Percentiles rank a stretch among this genome's conserved stretches.
Conservation (phyloP, 2,329 filamentous ascomycete genomes). For the Paraphaeosphaeria minitans region DNA sequence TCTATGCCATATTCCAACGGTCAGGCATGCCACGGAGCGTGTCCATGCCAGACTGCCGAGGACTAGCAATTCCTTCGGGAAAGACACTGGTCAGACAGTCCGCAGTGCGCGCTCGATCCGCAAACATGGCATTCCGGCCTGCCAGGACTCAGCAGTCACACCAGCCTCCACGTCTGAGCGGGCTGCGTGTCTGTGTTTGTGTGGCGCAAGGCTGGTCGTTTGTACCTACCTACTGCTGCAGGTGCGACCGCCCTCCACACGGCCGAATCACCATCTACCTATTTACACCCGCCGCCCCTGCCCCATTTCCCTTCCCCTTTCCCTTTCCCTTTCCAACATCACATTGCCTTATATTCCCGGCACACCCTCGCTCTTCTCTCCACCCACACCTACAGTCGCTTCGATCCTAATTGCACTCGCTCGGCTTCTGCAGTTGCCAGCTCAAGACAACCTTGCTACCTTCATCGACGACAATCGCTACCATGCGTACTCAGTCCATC, state of each 20-base stretch:
- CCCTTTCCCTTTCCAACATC: neutral
- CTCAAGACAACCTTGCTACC: conserved; percentile 13
- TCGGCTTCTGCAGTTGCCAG: neutral
- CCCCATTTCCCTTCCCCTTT: neutral
- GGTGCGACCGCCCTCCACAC: conserved; percentile 6
- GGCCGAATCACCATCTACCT: conserved; percentile 4
- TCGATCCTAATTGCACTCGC: neutral
- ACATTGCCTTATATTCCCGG: neutral
- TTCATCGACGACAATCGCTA: conserved; percentile 21
- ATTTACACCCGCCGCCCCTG: conserved; percentile 7
- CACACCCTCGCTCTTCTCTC: neutral
- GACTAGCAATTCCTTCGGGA: neutral
- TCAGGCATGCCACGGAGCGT: neutral
- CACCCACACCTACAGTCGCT: neutral
- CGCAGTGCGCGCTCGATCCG: neutral
- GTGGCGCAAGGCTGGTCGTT: conserved; percentile 5
- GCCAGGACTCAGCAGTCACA: neutral
- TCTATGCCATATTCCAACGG: neutral
- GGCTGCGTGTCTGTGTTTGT: neutral
- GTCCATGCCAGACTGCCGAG: neutral
- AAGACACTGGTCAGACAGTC: neutral
- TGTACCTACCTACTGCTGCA: conserved; percentile 3
- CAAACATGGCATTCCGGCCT: neutral
- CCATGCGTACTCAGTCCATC: conserved; percentile 38
- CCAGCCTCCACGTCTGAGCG: neutral